phyloP scores from a whole-genome alignment of 306 rosid species.

The Sindora glabra region DNA sequence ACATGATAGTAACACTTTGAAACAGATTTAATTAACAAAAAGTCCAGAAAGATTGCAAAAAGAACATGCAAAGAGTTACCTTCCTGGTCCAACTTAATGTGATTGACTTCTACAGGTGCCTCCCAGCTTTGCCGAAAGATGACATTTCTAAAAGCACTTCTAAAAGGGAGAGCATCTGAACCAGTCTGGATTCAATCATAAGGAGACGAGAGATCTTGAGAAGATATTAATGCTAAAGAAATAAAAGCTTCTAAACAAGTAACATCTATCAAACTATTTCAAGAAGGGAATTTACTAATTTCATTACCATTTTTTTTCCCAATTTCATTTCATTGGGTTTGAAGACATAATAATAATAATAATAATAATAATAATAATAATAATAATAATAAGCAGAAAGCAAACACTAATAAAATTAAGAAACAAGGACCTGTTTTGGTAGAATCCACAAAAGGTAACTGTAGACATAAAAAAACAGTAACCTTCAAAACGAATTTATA shows the following conservation, averaged over 20 bases:
- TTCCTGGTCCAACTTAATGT: constrained; percentile 35
- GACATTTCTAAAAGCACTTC: constrained; percentile 79
- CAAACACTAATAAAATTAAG: no score
- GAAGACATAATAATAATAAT: no score
- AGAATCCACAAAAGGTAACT: no score
- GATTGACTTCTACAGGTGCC: constrained; percentile 35
- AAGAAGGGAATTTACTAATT: constrained; percentile 6
- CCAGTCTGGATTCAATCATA: constrained; percentile 52
- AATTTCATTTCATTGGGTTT: no score
- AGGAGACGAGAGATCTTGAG: constrained; percentile 8
- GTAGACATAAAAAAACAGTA: background rate
- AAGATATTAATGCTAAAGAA: constrained; percentile 15
- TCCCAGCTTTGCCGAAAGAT: constrained; percentile 47
- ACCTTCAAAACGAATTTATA: background rate
- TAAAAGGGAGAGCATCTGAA: constrained; percentile 73
- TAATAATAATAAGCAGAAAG: no score
- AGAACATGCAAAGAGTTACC: constrained; percentile 33
- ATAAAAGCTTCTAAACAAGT: background rate
- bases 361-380: no score
- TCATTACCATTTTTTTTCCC: no score
- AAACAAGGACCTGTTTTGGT: background rate
- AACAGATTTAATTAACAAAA: background rate
- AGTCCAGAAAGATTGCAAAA: constrained; percentile 7
- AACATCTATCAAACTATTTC: constrained; percentile 3
- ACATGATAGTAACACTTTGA: constrained; percentile 11